These are phyloP conservation scores for Glycine tomentella DNA, from an alignment of 306 rosid species.

Conservation along the genomic window DNA sequence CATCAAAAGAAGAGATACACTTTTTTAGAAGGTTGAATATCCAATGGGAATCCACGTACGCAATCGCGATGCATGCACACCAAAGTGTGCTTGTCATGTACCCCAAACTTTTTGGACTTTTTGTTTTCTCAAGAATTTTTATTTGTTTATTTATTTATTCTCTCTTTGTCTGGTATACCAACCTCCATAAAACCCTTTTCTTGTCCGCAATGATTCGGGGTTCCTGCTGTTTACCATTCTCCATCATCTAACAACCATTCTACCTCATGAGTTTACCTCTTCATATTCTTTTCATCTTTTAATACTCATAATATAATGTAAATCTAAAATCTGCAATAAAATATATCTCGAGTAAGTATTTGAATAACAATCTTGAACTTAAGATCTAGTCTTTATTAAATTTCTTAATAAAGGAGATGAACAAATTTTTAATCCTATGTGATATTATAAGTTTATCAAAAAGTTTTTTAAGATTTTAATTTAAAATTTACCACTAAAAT, in stretches of 20 bases:
- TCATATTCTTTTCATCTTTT: no score
- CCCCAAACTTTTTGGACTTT: not conserved
- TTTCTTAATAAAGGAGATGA: no score
- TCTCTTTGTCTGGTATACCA: conserved; percentile 6
- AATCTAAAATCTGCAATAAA: no score
- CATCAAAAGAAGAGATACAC: not conserved
- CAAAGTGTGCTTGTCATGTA: not conserved
- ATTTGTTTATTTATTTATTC: not conserved
- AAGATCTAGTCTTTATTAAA: no score
- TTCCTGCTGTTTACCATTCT: not conserved
- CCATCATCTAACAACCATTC: conserved; percentile 20
- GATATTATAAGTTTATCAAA: no score
- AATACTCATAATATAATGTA: no score
- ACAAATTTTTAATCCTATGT: no score
- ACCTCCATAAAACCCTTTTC: not conserved
- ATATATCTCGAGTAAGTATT: no score
- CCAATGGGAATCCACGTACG: not conserved
- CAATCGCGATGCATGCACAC: not conserved
- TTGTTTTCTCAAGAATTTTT: not conserved
- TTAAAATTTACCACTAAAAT: no score
- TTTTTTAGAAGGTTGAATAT: not conserved
- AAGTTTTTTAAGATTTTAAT: no score
- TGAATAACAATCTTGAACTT: no score
- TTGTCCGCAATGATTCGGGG: not conserved
- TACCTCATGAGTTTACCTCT: not conserved